Conservation (phyloP, 2,329 filamentous ascomycete species). For the Microsporum canis region DNA sequence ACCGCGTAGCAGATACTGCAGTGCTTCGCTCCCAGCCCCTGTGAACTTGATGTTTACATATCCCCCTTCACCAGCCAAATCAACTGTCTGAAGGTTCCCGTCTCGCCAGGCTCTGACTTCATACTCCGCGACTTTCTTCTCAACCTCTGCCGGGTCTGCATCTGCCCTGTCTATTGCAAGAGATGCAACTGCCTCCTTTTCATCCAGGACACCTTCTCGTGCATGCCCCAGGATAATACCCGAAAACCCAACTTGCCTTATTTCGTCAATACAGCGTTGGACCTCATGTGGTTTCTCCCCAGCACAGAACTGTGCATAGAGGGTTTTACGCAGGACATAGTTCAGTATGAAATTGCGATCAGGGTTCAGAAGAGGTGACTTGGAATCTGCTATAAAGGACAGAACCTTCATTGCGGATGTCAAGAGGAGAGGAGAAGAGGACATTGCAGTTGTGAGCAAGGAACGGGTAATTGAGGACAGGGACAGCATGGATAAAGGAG, state of each 20-base stretch:
- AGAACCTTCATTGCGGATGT: conserved; percentile 58
- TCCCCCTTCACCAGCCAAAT: conserved; percentile 37
- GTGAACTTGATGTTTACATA: conserved; percentile 66
- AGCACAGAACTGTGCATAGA: conserved; percentile 86
- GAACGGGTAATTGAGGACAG: conserved; percentile 14
- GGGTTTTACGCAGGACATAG: conserved; percentile 63
- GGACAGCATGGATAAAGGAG: conserved; percentile 14
- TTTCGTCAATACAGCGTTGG: conserved; percentile 47
- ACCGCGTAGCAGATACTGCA: conserved; percentile 54
- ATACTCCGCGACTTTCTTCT: conserved; percentile 10
- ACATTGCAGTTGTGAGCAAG: conserved; percentile 13
- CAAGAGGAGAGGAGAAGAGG: conserved; percentile 39
- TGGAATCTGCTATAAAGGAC: conserved; percentile 57
- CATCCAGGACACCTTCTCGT: conserved; percentile 61
- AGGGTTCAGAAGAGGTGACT: conserved; percentile 55
- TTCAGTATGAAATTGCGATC: conserved; percentile 64
- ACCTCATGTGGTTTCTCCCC: conserved; percentile 65
- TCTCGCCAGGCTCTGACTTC: conserved; percentile 50
- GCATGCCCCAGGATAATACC: conserved; percentile 81
- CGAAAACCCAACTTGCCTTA: conserved; percentile 65
- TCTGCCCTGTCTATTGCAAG: neutral
- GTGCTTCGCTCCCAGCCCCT: conserved; percentile 65
- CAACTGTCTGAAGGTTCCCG: conserved; percentile 62
- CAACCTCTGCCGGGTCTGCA: conserved; percentile 15
- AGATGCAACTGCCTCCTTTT: conserved; percentile 26